Conservation (phyloP, 2,329 filamentous ascomycete genomes). For the Xylaria sp. region DNA sequence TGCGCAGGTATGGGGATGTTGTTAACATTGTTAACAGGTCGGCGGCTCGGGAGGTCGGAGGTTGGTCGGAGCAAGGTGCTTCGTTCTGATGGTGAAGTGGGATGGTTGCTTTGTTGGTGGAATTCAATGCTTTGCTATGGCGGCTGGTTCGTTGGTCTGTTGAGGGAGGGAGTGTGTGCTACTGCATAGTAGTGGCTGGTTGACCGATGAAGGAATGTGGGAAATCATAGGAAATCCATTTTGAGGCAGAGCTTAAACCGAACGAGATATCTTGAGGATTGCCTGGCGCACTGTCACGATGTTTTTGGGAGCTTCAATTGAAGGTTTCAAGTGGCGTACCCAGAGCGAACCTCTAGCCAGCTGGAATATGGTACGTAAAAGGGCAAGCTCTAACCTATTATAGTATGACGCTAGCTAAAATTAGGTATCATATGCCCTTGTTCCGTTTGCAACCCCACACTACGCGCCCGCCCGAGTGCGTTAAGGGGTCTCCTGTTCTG, state of each 20-base stretch:
- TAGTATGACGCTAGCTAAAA: no score
- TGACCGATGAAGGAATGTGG: background rate
- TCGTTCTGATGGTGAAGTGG: background rate
- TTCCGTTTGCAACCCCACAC: no score
- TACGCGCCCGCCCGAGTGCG: no score
- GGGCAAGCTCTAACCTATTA: no score
- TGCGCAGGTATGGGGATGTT: constrained; percentile 68
- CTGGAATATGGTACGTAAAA: no score
- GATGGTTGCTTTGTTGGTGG: background rate
- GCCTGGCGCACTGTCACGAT: no score
- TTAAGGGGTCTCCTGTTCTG: no score
- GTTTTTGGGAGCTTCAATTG: no score
- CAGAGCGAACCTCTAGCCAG: no score
- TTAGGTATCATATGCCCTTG: no score
- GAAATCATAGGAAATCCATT: constrained; percentile 1
- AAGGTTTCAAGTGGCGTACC: no score
- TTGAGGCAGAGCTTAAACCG: background rate
- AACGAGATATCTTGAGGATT: background rate
- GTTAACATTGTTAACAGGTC: constrained; percentile 62
- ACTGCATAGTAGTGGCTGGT: background rate
- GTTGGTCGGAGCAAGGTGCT: background rate
- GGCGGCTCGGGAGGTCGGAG: background rate
- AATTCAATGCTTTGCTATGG: background rate
- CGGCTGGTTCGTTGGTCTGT: background rate
- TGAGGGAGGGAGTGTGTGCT: constrained; percentile 5